A percentile compares a stretch with the other conserved stretches of the same genome.
These are phyloP conservation scores for Coniochaeta hoffmannii DNA, from an alignment of 2,329 filamentous ascomycete species.

Conservation along the genomic window DNA sequence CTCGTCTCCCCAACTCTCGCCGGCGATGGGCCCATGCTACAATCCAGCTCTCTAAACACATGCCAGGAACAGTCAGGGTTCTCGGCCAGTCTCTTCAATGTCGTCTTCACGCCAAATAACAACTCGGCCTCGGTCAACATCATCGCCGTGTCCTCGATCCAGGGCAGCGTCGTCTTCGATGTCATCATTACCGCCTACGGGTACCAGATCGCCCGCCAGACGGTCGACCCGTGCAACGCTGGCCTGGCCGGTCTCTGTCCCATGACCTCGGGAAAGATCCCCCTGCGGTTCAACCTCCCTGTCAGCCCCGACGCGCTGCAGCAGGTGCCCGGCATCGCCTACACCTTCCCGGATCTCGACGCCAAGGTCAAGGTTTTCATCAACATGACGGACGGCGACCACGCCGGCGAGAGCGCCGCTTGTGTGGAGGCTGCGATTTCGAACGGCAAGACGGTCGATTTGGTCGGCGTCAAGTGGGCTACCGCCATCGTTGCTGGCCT, in stretches of 20 bases:
- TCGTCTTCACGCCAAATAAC: constrained; percentile 71
- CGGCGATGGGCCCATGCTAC: constrained; percentile 49
- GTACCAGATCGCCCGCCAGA: constrained; percentile 59
- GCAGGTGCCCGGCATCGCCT: constrained; percentile 75
- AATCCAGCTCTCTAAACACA: constrained; percentile 75
- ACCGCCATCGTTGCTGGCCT: constrained; percentile 83
- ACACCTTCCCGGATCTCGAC: constrained; percentile 85
- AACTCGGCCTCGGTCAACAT: constrained; percentile 66
- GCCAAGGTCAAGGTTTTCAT: constrained; percentile 77
- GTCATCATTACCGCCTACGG: constrained; percentile 76
- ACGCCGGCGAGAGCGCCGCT: constrained; percentile 56
- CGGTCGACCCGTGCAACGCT: constrained; percentile 67
- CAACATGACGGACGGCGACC: constrained; percentile 53
- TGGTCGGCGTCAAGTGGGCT: constrained; percentile 81
- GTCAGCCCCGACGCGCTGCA: constrained; percentile 50
- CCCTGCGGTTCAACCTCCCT: constrained; percentile 63
- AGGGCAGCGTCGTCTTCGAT: constrained; percentile 74
- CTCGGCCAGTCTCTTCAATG: constrained; percentile 81
- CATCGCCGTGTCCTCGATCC: constrained; percentile 72
- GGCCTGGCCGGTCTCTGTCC: constrained; percentile 74
- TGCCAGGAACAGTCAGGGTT: constrained; percentile 83
- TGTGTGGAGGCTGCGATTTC: constrained; percentile 84
- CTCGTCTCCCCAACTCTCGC: constrained; percentile 38
- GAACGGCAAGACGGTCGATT: constrained; percentile 87
- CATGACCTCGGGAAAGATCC: constrained; percentile 79